Conservation (phyloP, 805 yeast species). For the Ogataea pignaliae region DNA sequence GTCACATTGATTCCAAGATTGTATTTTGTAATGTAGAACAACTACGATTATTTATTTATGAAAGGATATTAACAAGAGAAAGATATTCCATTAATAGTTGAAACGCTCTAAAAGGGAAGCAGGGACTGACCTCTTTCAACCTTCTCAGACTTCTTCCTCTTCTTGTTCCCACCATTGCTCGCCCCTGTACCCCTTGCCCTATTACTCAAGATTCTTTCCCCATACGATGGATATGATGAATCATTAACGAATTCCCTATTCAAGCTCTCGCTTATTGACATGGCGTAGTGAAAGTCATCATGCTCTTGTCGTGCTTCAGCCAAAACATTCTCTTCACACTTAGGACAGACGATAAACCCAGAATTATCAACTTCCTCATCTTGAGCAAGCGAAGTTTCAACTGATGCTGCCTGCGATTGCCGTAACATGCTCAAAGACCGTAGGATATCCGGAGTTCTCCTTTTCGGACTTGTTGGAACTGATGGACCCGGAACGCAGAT, state of each 20-base stretch:
- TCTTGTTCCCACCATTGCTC: neutral
- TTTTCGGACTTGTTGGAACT: conserved; percentile 3
- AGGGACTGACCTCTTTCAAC: conserved; percentile 11
- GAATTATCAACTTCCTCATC: too few species aligned
- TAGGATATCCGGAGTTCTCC: neutral
- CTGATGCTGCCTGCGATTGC: neutral
- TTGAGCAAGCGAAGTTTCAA: neutral
- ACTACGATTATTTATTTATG: too few species aligned
- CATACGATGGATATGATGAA: conserved; percentile 7
- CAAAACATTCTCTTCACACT: conserved; percentile 11
- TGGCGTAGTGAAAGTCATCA: conserved; percentile 28
- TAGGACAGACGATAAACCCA: conserved; percentile 8
- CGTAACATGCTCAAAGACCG: neutral
- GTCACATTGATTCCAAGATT: too few species aligned
- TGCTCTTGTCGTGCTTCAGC: conserved; percentile 15
- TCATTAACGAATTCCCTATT: conserved; percentile 6
- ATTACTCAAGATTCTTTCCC: conserved; percentile 10
- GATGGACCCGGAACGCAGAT: neutral
- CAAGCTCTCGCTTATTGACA: conserved; percentile 14
- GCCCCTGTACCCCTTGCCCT: neutral
- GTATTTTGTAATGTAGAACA: too few species aligned
- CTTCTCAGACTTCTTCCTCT: conserved; percentile 3
- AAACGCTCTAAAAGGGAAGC: conserved; percentile 11
- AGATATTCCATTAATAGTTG: neutral
- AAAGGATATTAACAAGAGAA: too few species aligned